Evolutionary conservation across 1,284 basidiomycete genomes (phyloP), one percentile per base, ranked within the genome.

Genomic region (Prillingera fragicola): DNA sequence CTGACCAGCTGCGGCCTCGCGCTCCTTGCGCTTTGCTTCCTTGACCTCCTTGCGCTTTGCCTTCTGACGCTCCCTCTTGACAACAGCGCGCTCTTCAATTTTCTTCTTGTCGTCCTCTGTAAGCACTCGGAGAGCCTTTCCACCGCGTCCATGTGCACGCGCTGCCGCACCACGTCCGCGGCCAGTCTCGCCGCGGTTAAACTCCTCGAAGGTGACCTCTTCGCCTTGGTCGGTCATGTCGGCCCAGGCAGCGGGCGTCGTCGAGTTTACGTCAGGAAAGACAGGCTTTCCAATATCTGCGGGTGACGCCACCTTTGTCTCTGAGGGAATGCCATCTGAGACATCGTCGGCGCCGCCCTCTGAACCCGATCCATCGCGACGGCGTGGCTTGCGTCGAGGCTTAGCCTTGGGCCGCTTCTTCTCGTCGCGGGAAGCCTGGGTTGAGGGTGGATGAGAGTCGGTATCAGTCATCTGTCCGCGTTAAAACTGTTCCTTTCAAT

Each of bases 21-120:
- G 29, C 17, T 31, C 41, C 39, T 39, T 48, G 18, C 33, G 37
- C 37, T 54, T 40, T 22, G 45, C 39, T 38, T 60, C 55, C 43
- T 59, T 60, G 32, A 47, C 29, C 38, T 57, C 60, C 34, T 51
- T 55, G 36, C 52, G 48, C 49, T 60, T 62, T n/a, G 56, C 60
- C 56, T 62, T 64, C 36, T 52, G 48, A 47, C 47, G 56, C 35
- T 60, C 63, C 45, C 54, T 60, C 42, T 51, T 54, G 35, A 45
- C 55, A 15, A 45, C 53, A 41, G 39, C 44, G 33, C 47, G 55
- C 34, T 58, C 63, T 41, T 59, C 57, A 32, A 46, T 38, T 17
- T 41, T 41, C 46, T 50, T 55, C 37, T 25, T 44, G 45, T 57
- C 54, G 31, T 59, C 62, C 33, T 59, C 60, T 12, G 58, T 65